Percentiles rank a stretch among this genome's conserved stretches.
phyloP scores from a whole-genome alignment of 2,329 filamentous ascomycete genomes.

The Apiospora aurea region DNA sequence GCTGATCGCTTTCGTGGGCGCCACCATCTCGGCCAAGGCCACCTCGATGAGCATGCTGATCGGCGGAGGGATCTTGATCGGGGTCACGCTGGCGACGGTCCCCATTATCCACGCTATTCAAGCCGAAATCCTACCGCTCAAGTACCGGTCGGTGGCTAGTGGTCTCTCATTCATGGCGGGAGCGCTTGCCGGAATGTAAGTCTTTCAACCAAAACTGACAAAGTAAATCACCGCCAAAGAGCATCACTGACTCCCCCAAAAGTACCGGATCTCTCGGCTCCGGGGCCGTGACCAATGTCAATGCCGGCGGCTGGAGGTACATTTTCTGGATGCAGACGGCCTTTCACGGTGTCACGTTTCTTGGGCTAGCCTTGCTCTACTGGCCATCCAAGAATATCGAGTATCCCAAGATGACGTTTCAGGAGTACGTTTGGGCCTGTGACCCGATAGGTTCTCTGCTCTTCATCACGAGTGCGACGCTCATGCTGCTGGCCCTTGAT shows the following conservation, averaged over 20 bases:
- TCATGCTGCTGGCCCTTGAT: slow-evolving; percentile 51
- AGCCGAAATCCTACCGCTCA: slow-evolving; percentile 62
- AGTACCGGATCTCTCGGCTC: slow-evolving; percentile 58
- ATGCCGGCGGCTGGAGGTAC: slow-evolving; percentile 57
- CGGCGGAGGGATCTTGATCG: slow-evolving; percentile 64
- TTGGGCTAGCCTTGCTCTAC: slow-evolving; percentile 57
- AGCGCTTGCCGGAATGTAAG: slow-evolving; percentile 56
- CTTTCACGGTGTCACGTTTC: slow-evolving; percentile 55
- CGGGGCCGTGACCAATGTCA: slow-evolving; percentile 58
- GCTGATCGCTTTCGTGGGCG: slow-evolving; percentile 59
- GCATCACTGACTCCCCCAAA: no score
- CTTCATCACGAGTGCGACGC: slow-evolving; percentile 41
- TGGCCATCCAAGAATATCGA: slow-evolving; percentile 49
- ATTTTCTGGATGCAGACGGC: slow-evolving; percentile 67
- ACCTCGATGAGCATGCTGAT: slow-evolving; percentile 63
- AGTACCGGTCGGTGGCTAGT: slow-evolving; percentile 63
- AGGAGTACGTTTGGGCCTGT: slow-evolving; percentile 53
- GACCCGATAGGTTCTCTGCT: slow-evolving; percentile 55
- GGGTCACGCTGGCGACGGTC: slow-evolving; percentile 60
- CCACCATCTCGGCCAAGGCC: slow-evolving; percentile 61
- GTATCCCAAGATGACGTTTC: slow-evolving; percentile 46
- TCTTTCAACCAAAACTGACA: background rate
- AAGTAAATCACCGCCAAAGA: background rate
- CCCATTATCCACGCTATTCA: slow-evolving; percentile 63
- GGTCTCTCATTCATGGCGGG: slow-evolving; percentile 59